Evolutionary conservation across 192 early-diverging fungal genomes (phyloP).

Genomic region (Chytriomyces sp.): DNA sequence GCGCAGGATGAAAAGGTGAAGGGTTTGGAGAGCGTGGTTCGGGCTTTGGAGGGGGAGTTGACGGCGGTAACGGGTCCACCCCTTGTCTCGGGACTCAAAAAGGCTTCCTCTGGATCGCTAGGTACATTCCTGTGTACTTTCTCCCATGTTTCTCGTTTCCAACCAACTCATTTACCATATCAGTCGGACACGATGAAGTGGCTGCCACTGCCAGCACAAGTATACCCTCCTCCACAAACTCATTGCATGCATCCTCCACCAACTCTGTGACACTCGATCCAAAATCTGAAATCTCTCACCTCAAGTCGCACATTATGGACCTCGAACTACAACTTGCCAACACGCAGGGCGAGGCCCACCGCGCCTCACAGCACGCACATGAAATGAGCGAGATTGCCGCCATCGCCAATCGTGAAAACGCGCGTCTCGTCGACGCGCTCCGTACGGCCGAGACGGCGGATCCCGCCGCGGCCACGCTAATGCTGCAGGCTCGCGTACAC

Average conservation of each 20-base stretch:
- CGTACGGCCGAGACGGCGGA: neutral
- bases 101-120: no score
- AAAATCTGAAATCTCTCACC: neutral
- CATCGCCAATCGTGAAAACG: slow-evolving; percentile 11
- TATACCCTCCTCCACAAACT: no score
- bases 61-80: neutral
- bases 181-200: no score
- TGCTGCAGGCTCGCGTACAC: no score
- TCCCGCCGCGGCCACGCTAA: no score
- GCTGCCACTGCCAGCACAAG: no score
- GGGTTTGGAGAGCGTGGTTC: neutral
- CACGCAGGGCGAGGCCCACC: neutral
- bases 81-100: no score
- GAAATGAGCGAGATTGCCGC: slow-evolving; percentile 13
- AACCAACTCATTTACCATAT: no score
- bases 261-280: neutral
- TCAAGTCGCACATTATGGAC: neutral
- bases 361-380: neutral
- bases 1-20: neutral
- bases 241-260: neutral
- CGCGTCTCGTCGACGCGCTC: neutral
- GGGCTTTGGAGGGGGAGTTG: slow-evolving; percentile 2
- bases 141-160: no score
- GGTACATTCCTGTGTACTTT: no score
- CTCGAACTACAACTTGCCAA: slow-evolving; percentile 10